Evolutionary conservation across 2,329 filamentous ascomycete species (phyloP).

Genomic region (Hypoxylon sp.): DNA sequence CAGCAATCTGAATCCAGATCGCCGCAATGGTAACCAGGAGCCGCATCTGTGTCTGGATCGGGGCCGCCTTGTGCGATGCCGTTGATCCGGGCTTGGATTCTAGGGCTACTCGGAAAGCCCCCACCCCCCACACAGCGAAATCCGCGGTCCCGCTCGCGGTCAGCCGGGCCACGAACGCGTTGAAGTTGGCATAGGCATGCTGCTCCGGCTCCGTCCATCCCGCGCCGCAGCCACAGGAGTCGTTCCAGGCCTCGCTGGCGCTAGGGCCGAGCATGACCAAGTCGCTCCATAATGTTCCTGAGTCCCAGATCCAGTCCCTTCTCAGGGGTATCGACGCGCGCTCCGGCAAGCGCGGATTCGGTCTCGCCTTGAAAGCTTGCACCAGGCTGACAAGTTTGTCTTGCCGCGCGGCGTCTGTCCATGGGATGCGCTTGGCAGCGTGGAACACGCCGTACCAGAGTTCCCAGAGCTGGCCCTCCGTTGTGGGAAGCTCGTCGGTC

Average conservation of each 20-base stretch:
- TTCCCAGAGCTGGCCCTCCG: conserved; percentile 42
- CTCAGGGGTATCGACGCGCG: conserved; percentile 11
- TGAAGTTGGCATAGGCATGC: conserved; percentile 36
- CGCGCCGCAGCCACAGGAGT: conserved; percentile 34
- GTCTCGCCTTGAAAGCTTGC: conserved; percentile 31
- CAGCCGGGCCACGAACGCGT: conserved; percentile 42
- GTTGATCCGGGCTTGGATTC: neutral
- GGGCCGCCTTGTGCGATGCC: neutral
- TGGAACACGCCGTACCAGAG: conserved; percentile 45
- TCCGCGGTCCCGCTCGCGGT: conserved; percentile 3
- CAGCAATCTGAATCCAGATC: conserved; percentile 34
- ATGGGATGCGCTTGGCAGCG: conserved; percentile 42
- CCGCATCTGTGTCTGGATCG: neutral
- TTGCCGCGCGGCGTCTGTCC: conserved; percentile 27
- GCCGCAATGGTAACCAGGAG: conserved; percentile 11
- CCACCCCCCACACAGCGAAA: conserved; percentile 8
- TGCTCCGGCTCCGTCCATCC: conserved; percentile 40
- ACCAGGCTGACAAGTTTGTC: conserved; percentile 37
- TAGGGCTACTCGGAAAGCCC: conserved; percentile 56
- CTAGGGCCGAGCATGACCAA: conserved; percentile 32
- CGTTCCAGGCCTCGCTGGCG: conserved; percentile 41
- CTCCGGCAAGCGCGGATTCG: conserved; percentile 28
- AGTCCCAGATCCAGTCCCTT: conserved; percentile 34
- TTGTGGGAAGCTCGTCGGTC: neutral
- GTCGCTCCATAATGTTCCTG: conserved; percentile 22